Evolutionary conservation across 2,329 filamentous ascomycete genomes (phyloP).

Genomic region (Emergomyces africanus): DNA sequence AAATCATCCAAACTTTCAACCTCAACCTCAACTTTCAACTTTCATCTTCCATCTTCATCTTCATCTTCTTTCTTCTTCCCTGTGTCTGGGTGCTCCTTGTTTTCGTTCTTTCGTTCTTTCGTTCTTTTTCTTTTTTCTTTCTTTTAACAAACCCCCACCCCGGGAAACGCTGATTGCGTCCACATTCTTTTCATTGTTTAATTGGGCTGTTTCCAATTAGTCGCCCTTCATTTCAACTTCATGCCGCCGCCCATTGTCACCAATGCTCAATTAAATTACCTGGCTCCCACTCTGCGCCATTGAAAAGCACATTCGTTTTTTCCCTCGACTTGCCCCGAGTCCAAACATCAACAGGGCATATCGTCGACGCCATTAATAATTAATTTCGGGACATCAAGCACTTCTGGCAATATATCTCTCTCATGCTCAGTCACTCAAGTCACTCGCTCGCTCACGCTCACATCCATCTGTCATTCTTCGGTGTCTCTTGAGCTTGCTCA

Average conservation of each 20-base stretch:
- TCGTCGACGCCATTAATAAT: neutral
- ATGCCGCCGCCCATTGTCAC: neutral
- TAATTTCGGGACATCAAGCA: neutral
- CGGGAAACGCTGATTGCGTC: neutral
- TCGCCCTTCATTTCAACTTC: constrained; percentile 1
- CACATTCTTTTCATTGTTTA: constrained; percentile 2
- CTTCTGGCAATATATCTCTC: neutral
- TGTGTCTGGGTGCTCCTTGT: neutral
- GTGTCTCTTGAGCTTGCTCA: neutral
- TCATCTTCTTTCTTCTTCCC: neutral
- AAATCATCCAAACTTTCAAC: no score
- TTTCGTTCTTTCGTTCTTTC: neutral
- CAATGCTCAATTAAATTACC: neutral
- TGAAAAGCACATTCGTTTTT: neutral
- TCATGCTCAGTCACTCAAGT: neutral
- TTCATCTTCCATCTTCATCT: neutral
- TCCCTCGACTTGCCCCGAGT: neutral
- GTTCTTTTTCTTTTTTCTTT: neutral
- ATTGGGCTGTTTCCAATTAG: constrained; percentile 2
- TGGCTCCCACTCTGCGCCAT: neutral
- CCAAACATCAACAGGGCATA: neutral
- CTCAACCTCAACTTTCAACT: neutral
- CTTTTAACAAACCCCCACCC: neutral
- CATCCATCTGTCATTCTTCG: neutral
- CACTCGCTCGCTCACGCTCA: neutral